Evolutionary conservation across 768 basidiomycete species (phyloP), one percentile per base, ranked within the genome.

Genomic region (Obba rivulosa): DNA sequence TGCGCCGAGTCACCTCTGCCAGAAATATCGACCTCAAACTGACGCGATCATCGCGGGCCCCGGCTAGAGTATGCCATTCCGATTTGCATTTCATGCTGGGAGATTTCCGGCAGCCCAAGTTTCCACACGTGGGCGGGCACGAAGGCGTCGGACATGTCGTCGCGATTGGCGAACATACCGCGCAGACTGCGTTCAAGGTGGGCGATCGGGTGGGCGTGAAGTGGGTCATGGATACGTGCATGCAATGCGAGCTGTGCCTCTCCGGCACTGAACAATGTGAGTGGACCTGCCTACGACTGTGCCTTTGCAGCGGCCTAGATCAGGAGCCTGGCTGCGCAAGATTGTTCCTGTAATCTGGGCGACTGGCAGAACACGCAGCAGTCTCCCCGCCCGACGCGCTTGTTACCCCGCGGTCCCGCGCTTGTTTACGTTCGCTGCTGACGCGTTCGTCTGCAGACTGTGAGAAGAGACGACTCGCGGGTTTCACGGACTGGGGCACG

Each of bases 191-290:
- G 0, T 75, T 90, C 55, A 79, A 84, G 56, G 48, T 88, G 31
- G 88, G 88, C 8, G 79, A 88, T 37, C 74, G 84, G 9, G 86
- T 89, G 21, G 87, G 88, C 2, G 77, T 90, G 64, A 90, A 90
- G 62, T 84, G 81, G 81, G 65, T 82, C 5, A 81, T 81, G 1
- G 70, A 80, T 55, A 79, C 75, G 53, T 88, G 88, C 57, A 69
- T 82, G 13, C 66, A 80, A 46, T 92, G 87, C 59, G 83, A 85
- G 34, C 37, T 45, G 48, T 92, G 89, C 61, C 72, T 77, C 41
- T 76, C 79, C 43, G 86, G 85, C 11, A 66, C 71, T 43, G 88
- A 91, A 51, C 81, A 85, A 65, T 75, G 83, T 82, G 43, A 16
- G 75, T 45, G 55, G n/a, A 45, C 16, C 24, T 37, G n/a, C 7